Evolutionary conservation across 2,329 filamentous ascomycete genomes (phyloP).

Genomic region (Pyricularia sp.): DNA sequence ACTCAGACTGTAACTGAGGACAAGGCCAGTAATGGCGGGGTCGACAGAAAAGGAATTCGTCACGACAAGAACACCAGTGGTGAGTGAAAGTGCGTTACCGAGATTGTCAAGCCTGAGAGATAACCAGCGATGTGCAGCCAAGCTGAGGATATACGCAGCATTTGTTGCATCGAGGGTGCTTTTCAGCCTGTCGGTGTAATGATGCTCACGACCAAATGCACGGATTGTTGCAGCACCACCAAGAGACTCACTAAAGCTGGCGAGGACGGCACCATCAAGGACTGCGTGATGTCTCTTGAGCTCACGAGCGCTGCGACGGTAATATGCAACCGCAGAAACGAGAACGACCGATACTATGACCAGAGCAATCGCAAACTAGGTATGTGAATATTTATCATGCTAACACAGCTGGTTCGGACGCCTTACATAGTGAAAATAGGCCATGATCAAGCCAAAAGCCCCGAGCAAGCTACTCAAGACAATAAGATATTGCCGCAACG

Average conservation of each 20-base stretch:
- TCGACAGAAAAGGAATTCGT: constrained; percentile 52
- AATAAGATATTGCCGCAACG: constrained; percentile 52
- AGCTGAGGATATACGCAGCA: constrained; percentile 58
- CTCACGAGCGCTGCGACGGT: constrained; percentile 48
- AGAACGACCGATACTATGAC: background rate
- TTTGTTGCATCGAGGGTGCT: constrained; percentile 56
- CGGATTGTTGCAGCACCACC: constrained; percentile 53
- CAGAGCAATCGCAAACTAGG: background rate
- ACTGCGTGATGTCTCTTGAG: constrained; percentile 60
- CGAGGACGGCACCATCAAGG: constrained; percentile 55
- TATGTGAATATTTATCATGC: background rate
- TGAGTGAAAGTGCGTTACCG: constrained; percentile 51
- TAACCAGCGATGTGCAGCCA: constrained; percentile 60
- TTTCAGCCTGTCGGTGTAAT: constrained; percentile 44
- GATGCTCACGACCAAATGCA: constrained; percentile 52
- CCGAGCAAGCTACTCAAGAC: constrained; percentile 28
- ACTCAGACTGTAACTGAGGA: constrained; percentile 56
- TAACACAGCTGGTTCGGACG: background rate
- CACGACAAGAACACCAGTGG: constrained; percentile 54
- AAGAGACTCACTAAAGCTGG: constrained; percentile 56
- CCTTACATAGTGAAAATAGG: background rate
- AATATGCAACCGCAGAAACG: background rate
- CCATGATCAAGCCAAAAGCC: background rate
- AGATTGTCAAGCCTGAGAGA: constrained; percentile 52
- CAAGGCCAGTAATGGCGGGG: constrained; percentile 54